Evolutionary conservation across 768 basidiomycete species (phyloP), one percentile per base, ranked within the genome.

Genomic region (Sporobolomyces phaffii): DNA sequence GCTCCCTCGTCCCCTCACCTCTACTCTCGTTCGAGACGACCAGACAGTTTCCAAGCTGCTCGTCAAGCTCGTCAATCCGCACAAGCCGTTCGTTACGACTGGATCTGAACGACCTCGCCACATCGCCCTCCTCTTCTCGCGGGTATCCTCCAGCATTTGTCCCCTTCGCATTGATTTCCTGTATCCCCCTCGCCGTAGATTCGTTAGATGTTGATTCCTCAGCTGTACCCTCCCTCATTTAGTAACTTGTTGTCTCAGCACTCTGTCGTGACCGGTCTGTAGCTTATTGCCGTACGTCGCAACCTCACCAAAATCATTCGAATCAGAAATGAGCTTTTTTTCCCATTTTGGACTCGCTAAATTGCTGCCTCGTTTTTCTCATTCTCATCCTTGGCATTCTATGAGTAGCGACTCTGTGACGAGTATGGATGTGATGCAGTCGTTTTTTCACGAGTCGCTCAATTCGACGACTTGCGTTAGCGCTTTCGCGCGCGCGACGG

Each of bases 101-200:
- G 66, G 66, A 68, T 68, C 38, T 68, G 43, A 20, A n/a, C n/a
- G 5, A 4, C 9, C 40, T 26, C 34, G n/a, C 26, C n/a, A 38
- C 24, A 43, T n/a, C 36, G 38, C 36, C 20, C 20, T 40, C 26
- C 34, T 24, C 38, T 45, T 24, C 10, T 40, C 26, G 34, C 28
- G 13, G 24, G 13, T 49, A 13, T 50, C 28, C 24, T 40, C n/a
- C 28, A 40, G 9, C 28, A 4, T 38, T 38, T 26, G 34, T 54
- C 29, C 31, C 28, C 29, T 26, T 50, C 26, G 10, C 48, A 50
- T 29, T 28, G n/a, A 52, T 52, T 24, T 54, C 34, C 31, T 33
- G 50, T 33, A 8, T 7, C 50, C 29, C 33, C n/a, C 50, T 33
- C 38, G n/a, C 34, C 20, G 53, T 54, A 40, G 10, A 4, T 18